Evolutionary conservation across 1,284 basidiomycete species (phyloP), one percentile per base, ranked within the genome.

Genomic region (Erythrobasidium hasegawianum): DNA sequence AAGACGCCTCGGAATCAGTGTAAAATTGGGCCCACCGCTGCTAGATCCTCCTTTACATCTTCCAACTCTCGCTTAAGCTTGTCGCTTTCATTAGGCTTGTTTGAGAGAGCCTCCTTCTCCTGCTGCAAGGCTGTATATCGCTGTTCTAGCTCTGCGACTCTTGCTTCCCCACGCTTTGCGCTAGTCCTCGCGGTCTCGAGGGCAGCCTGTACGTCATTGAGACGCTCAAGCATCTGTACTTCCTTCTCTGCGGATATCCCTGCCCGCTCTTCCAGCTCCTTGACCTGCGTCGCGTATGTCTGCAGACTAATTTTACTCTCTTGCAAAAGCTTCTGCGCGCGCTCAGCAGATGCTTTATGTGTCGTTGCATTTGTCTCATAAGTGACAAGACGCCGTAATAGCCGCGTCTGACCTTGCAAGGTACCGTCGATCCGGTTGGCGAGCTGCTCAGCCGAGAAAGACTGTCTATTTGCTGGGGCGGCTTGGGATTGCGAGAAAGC

Each of bases 211-310:
- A 64, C 26, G 56, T 73, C 72, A 57, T 73, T 73, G 7, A 73
- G 68, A 18, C 72, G 62, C 50, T 73, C 72, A 14, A 72, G 68
- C 71, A 71, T 71, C 49, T 64, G 24, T 1, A 72, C 70, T 29
- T 72, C 72, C 62, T 72, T 67, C 11, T 68, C 40, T 11, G 66
- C 50, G 29, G 69, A 70, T 2, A 59, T 41, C 38, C 62, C 60
- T 18, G 71, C 45, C 0, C 71, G 68, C 60, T 72, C 71, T 41
- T 70, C 70, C 16, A 73, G 53, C 18, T 71, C 72, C n/a, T 66
- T 62, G 13, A 73, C 41, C 70, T 72, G 69, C 20, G 40, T 50
- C 27, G 55, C n/a, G 52, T 65, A 65, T 20, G 45, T 52, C 47
- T 65, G 27, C 39, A 65, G 43, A 22, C 29, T 58, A 11, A 24